Evolutionary conservation across 1,284 basidiomycete genomes (phyloP).

Genomic region (Athelia psychrophila): DNA sequence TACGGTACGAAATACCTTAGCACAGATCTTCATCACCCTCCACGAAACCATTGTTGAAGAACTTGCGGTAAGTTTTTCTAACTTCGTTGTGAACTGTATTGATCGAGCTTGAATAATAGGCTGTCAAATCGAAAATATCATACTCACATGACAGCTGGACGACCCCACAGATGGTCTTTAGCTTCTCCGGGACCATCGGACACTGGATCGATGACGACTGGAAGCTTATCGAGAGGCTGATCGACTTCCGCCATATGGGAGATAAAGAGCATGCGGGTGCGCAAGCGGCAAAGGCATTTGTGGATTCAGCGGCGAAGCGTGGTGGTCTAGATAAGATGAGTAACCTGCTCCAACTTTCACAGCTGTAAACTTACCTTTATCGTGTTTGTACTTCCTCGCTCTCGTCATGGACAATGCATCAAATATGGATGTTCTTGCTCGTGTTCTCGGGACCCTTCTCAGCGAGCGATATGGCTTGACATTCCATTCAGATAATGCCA

Average conservation of each 20-base stretch:
- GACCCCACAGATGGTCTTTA: constrained; percentile 15
- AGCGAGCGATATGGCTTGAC: neutral
- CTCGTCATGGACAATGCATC: constrained; percentile 3
- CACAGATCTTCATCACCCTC: neutral
- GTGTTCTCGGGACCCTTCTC: neutral
- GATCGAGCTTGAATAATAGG: constrained; percentile 3
- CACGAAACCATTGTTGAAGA: constrained; percentile 10
- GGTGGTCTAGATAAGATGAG: constrained; percentile 13
- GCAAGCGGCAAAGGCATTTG: constrained; percentile 11
- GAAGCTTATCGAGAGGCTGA: constrained; percentile 11
- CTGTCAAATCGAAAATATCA: constrained; percentile 15
- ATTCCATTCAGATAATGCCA: constrained; percentile 1
- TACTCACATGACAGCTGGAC: constrained; percentile 18
- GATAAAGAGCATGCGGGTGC: constrained; percentile 15
- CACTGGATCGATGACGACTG: constrained; percentile 17
- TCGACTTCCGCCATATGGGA: constrained; percentile 14
- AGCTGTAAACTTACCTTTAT: too few species aligned
- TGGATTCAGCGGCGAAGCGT: constrained; percentile 4
- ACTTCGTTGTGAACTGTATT: neutral
- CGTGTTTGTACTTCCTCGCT: too few species aligned
- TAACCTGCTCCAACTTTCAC: too few species aligned
- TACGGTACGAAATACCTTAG: constrained; percentile 9
- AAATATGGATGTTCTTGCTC: constrained; percentile 1
- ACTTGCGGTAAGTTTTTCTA: constrained; percentile 3
- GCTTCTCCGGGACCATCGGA: constrained; percentile 13